Base-by-base conservation (phyloP, 2,329 filamentous ascomycete genomes). In the Sporothrix sp. region DNA sequence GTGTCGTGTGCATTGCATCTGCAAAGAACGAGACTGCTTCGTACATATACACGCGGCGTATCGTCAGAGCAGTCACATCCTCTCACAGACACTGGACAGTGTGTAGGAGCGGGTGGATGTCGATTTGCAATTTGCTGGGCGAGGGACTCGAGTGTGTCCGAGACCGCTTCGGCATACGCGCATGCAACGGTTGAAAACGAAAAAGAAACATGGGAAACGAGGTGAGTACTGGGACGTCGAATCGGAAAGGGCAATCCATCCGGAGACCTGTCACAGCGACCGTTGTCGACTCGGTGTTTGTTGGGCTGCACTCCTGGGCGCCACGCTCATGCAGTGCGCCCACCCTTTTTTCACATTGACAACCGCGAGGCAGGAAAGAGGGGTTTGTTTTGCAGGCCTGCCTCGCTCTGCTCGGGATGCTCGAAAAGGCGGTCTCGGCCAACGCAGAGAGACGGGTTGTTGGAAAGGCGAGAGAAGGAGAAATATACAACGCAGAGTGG, bases 1-100 rank as follows among this genome's bases (percentile, higher is more conserved):
- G 36, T 48, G 25, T 39, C 45, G 39, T 50, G 38, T 50, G 39
- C 25, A 23, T 39, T 21, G 45, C 35, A 38, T 4, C 21, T 11
- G 18, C 21, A 23, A 45, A 33, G 4, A 23, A 21, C 20, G 42
- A 45, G 18, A 28, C n/a, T n/a, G n/a, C n/a, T n/a, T n/a, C n/a
- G n/a, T n/a, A n/a, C n/a, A n/a, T n/a, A n/a, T n/a, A n/a, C n/a
- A n/a, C n/a, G n/a, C n/a, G n/a, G n/a, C n/a, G n/a, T n/a, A n/a
- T n/a, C n/a, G n/a, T n/a, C n/a, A n/a, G n/a, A n/a, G n/a, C n/a
- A n/a, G n/a, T n/a, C n/a, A n/a, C n/a, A n/a, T n/a, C n/a, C n/a
- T n/a, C n/a, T n/a, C n/a, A n/a, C n/a, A n/a, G n/a, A n/a, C n/a
- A n/a, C n/a, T n/a, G n/a, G n/a, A n/a, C n/a, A n/a, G n/a, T n/a